A percentile compares a stretch with the other conserved stretches of the same genome.
Conservation (phyloP, 306 rosid species). For the Prunus mira region DNA sequence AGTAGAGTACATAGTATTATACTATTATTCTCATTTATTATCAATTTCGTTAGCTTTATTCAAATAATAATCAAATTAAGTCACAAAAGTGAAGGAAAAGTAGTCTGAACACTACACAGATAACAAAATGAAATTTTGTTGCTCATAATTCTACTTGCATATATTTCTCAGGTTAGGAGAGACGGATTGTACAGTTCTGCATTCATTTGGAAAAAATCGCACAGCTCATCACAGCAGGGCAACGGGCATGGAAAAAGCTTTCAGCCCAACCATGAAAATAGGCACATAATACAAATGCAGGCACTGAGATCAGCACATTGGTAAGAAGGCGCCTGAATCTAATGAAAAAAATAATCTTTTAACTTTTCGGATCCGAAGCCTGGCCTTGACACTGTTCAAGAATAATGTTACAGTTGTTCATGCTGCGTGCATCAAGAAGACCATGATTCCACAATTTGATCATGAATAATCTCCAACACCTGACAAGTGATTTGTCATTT, state of each 20-base stretch:
- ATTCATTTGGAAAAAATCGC: background rate
- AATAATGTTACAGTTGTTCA: slow-evolving; percentile 46
- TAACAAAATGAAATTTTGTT: background rate
- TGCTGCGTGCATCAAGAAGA: slow-evolving; percentile 54
- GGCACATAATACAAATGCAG: background rate
- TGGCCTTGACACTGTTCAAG: slow-evolving; percentile 44
- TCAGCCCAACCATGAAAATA: background rate
- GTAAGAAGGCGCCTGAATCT: background rate
- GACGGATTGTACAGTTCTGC: background rate
- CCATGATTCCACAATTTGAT: slow-evolving; percentile 66
- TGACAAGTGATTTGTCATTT: slow-evolving; percentile 29
- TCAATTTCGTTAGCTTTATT: background rate
- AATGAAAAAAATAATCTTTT: slow-evolving; percentile 1
- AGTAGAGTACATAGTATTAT: background rate
- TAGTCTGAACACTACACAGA: background rate
- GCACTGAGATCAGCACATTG: background rate
- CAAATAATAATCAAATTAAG: background rate
- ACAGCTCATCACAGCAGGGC: background rate
- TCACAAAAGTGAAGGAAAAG: background rate
- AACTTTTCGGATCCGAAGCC: slow-evolving; percentile 39
- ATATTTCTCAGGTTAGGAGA: background rate
- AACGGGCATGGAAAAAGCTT: background rate
- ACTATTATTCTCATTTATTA: background rate
- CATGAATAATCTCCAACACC: slow-evolving; percentile 72
- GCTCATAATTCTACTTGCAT: background rate